These are phyloP conservation scores for Colletotrichum higginsianum DNA, from an alignment of 2,329 filamentous ascomycete genomes.

Conservation along the genomic window DNA sequence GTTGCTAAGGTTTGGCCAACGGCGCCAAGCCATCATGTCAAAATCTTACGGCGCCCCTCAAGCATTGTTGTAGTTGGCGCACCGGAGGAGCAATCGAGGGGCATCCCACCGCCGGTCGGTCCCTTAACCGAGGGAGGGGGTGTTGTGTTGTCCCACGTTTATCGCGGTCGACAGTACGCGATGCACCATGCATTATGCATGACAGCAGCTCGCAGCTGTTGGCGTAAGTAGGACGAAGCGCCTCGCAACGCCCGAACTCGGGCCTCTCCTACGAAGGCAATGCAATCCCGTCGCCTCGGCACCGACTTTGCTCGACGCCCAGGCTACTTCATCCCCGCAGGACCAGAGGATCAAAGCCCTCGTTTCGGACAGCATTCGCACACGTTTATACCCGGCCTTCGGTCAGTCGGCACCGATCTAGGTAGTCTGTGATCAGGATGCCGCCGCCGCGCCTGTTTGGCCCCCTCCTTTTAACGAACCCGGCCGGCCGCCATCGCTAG, in stretches of 20 bases:
- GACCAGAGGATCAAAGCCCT: background rate
- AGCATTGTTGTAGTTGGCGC: conserved; percentile 2
- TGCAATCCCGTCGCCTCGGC: conserved; percentile 6
- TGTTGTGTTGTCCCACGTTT: background rate
- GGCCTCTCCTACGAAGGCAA: conserved; percentile 4
- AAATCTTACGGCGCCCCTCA: conserved; percentile 16
- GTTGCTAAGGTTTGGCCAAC: conserved; percentile 25
- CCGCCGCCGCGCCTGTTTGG: background rate
- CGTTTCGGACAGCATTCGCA: background rate
- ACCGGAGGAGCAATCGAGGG: background rate
- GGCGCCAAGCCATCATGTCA: conserved; percentile 33
- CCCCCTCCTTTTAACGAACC: background rate
- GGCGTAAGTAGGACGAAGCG: background rate
- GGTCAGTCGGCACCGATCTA: conserved; percentile 20
- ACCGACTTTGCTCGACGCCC: conserved; percentile 5
- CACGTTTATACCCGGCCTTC: background rate
- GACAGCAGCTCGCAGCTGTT: background rate
- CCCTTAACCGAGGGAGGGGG: conserved; percentile 7
- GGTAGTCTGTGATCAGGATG: background rate
- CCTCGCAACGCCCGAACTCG: conserved; percentile 26
- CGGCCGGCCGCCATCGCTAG: conserved; percentile 1
- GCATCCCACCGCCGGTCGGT: background rate
- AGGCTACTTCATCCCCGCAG: conserved; percentile 7
- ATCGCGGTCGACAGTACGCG: background rate
- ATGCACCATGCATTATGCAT: background rate